phyloP scores from a whole-genome alignment of 2,329 filamentous ascomycete genomes.

The Metarhizium rileyi region DNA sequence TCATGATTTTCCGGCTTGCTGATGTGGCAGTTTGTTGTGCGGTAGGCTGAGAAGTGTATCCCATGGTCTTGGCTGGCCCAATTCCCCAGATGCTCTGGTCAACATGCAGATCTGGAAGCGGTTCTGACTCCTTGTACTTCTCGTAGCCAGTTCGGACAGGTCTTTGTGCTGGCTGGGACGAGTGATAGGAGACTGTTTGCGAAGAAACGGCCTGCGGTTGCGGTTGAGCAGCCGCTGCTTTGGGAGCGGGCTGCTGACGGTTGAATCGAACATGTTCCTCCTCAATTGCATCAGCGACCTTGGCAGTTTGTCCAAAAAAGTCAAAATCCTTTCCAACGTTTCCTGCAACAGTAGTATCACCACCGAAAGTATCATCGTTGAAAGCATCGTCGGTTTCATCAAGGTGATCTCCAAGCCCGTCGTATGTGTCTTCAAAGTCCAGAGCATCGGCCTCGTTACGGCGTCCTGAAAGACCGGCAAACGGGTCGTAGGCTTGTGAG shows the following conservation, averaged over 20 bases:
- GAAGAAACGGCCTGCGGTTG: conserved; percentile 22
- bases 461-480: conserved; percentile 65
- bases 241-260: conserved; percentile 56
- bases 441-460: conserved; percentile 48
- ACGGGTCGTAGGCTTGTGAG: conserved; percentile 74
- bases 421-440: conserved; percentile 96
- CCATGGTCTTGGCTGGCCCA: conserved; percentile 40
- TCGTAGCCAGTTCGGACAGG: conserved; percentile 79
- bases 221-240: conserved; percentile 20
- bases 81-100: conserved; percentile 91
- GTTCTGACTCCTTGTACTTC: conserved; percentile 75
- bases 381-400: conserved; percentile 88
- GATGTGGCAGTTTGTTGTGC: conserved; percentile 16
- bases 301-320: conserved; percentile 87
- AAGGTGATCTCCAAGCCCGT: conserved; percentile 82
- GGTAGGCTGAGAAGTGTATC: conserved; percentile 19
- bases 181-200: conserved; percentile 23
- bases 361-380: conserved; percentile 90
- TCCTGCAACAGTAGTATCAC: conserved; percentile 26
- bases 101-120: conserved; percentile 81
- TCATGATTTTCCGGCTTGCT: conserved; percentile 71
- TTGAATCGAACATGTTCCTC: conserved; percentile 83
- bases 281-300: conserved; percentile 75
- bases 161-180: conserved; percentile 35
- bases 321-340: conserved; percentile 88